Conservation (phyloP, 1,284 basidiomycete species). For the Cerrena zonata region DNA sequence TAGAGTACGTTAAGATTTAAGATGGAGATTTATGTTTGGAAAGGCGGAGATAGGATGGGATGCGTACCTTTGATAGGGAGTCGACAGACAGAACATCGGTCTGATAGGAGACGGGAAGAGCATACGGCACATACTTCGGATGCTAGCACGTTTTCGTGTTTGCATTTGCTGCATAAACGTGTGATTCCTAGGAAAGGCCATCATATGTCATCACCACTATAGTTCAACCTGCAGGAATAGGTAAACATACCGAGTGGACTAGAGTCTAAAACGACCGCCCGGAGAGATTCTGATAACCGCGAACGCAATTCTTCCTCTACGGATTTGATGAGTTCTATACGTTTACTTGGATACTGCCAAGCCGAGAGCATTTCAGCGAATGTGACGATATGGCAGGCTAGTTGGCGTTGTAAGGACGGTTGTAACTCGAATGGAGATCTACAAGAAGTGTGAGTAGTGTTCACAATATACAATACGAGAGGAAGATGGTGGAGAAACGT, state of each 20-base stretch:
- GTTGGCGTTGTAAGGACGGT: slow-evolving; percentile 30
- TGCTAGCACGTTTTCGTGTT: slow-evolving; percentile 14
- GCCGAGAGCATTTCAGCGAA: slow-evolving; percentile 74
- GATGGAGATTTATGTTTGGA: too few species aligned
- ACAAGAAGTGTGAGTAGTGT: background rate
- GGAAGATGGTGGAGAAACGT: too few species aligned
- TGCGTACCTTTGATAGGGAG: slow-evolving; percentile 70
- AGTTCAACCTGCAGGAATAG: background rate
- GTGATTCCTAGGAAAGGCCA: slow-evolving; percentile 17
- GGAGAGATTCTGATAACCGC: slow-evolving; percentile 21
- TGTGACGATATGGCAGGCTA: slow-evolving; percentile 55
- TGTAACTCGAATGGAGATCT: slow-evolving; percentile 12
- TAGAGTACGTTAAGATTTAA: background rate
- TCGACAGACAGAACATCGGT: slow-evolving; percentile 68
- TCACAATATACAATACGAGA: background rate
- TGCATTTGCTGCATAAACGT: slow-evolving; percentile 29
- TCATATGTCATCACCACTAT: too few species aligned
- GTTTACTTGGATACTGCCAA: slow-evolving; percentile 62
- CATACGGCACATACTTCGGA: slow-evolving; percentile 43
- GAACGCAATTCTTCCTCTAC: slow-evolving; percentile 33
- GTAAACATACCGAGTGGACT: slow-evolving; percentile 18
- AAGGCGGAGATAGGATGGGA: too few species aligned
- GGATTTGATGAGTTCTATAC: slow-evolving; percentile 66
- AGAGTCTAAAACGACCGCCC: slow-evolving; percentile 32
- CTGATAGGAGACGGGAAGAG: slow-evolving; percentile 35